These are phyloP conservation scores for Colletotrichum aenigma DNA, from an alignment of 2,329 filamentous ascomycete genomes.

Conservation along the genomic window DNA sequence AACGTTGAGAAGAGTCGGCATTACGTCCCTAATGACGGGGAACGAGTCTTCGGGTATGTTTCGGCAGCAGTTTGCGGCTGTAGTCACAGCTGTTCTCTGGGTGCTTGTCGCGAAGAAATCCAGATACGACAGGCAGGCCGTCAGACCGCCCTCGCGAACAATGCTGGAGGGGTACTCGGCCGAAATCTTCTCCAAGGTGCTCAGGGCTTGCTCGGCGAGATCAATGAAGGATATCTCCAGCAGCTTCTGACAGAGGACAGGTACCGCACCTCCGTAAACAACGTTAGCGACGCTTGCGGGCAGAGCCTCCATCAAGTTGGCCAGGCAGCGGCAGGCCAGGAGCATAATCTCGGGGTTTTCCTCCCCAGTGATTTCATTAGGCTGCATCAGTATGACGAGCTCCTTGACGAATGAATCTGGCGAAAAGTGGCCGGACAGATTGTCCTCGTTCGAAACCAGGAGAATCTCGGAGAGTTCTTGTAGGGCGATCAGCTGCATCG, in stretches of 20 bases:
- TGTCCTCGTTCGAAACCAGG: slow-evolving; percentile 95
- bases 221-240: slow-evolving; percentile 98
- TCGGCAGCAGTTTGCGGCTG: slow-evolving; percentile 96
- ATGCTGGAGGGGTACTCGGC: slow-evolving; percentile 94
- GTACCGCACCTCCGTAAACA: slow-evolving; percentile 95
- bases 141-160: slow-evolving; percentile 92
- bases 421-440: slow-evolving; percentile 91
- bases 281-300: slow-evolving; percentile 93
- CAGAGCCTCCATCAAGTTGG: slow-evolving; percentile 96
- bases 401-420: slow-evolving; percentile 96
- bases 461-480: slow-evolving; percentile 94
- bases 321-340: slow-evolving; percentile 90
- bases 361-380: slow-evolving; percentile 79
- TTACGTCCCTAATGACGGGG: slow-evolving; percentile 87
- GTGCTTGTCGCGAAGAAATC: slow-evolving; percentile 98
- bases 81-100: slow-evolving; percentile 94
- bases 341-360: slow-evolving; percentile 98
- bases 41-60: slow-evolving; percentile 97
- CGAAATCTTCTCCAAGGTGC: slow-evolving; percentile 96
- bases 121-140: slow-evolving; percentile 92
- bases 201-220: slow-evolving; percentile 93
- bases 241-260: slow-evolving; percentile 91
- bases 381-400: slow-evolving; percentile 88
- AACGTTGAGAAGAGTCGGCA: slow-evolving; percentile 93
- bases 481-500: slow-evolving; percentile 87